Evolutionary conservation across 352 stramenopile genomes (phyloP).

Genomic region (Phytophthora podocarpi): DNA sequence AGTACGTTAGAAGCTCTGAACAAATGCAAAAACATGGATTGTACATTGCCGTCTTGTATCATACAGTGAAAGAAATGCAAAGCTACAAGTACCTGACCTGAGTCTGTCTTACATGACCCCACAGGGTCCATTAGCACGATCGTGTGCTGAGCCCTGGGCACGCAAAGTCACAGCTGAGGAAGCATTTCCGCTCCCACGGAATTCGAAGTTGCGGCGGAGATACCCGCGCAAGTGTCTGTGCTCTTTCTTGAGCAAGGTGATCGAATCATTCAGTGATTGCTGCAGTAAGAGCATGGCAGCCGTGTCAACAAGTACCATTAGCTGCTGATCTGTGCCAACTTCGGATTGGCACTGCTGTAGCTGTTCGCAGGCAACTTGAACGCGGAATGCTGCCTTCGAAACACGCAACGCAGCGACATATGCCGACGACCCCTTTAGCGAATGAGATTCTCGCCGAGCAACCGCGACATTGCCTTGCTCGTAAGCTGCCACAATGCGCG

Average conservation of each 20-base stretch:
- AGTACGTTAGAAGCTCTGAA: conserved; percentile 12
- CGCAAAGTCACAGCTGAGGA: conserved; percentile 16
- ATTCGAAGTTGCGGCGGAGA: conserved; percentile 83
- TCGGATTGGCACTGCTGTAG: conserved; percentile 50
- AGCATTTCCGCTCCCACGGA: conserved; percentile 40
- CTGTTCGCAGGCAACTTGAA: conserved; percentile 70
- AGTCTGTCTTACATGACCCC: conserved; percentile 37
- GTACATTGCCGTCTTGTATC: conserved; percentile 28
- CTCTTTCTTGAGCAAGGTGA: conserved; percentile 62
- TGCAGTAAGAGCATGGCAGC: conserved; percentile 26
- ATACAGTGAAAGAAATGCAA: conserved; percentile 24
- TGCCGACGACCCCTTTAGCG: conserved; percentile 76
- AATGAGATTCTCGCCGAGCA: conserved; percentile 70
- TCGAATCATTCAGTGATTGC: conserved; percentile 33
- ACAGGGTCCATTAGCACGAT: conserved; percentile 35
- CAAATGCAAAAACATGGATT: conserved; percentile 35
- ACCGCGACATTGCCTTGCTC: conserved; percentile 47
- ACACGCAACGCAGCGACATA: conserved; percentile 77
- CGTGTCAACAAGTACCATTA: conserved; percentile 15
- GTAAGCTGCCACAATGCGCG: conserved; percentile 52
- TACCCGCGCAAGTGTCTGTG: conserved; percentile 71
- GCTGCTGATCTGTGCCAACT: conserved; percentile 25
- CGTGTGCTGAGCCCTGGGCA: conserved; percentile 15
- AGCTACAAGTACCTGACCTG: not conserved
- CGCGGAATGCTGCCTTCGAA: conserved; percentile 75